Evolutionary conservation across 495 filamentous ascomycete genomes (phyloP), one percentile per base, ranked within the genome.

Genomic region (Talaromyces nanjingensis): DNA sequence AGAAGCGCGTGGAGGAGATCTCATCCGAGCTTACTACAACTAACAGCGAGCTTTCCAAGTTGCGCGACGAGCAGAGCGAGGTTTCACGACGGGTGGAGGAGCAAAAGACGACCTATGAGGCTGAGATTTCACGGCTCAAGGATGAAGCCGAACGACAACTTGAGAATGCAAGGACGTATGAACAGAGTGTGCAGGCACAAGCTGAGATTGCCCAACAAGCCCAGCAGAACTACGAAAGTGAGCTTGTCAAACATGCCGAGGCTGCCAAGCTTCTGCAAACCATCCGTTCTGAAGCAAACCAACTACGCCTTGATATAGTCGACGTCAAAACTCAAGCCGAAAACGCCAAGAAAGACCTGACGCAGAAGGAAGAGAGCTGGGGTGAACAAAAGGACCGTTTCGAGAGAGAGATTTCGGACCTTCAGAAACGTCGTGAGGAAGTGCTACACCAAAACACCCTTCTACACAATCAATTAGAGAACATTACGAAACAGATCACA

Each of bases 151-250:
- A 96, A 67, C 83, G 91, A 59, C 87, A 92, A 69, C 81, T 84
- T 59, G 87, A 87, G 20, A 83, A 90, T 25, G 86, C 89, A n/a
- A 81, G 86, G 61, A 90, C 88, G 73, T 89, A 94, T 70, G 90
- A 93, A 74, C 89, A 93, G 62, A 93, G 98, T 68, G 79, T 98
- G 20, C 91, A 93, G 60, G 89, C 90, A 1, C 96, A 99, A 74
- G 92, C 93, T 24, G 87, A 92, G 25, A 99, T 99, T 71, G 90
- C 96, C 3, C 85, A 91, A 61, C 90, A 90, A 70, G 92, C 94
- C 6, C 96, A 98, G 72, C 88, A 96, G 66, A 92, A 93, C 65
- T 99, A 99, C 68, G 96, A 99, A 72, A 85, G 83, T 59, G 96
- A 98, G 68, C 82, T 98, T 1, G 85, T 96, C 68, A 96, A 93